Evolutionary conservation across 2,329 filamentous ascomycete genomes (phyloP).

Genomic region (Beauveria pseudobassiana): DNA sequence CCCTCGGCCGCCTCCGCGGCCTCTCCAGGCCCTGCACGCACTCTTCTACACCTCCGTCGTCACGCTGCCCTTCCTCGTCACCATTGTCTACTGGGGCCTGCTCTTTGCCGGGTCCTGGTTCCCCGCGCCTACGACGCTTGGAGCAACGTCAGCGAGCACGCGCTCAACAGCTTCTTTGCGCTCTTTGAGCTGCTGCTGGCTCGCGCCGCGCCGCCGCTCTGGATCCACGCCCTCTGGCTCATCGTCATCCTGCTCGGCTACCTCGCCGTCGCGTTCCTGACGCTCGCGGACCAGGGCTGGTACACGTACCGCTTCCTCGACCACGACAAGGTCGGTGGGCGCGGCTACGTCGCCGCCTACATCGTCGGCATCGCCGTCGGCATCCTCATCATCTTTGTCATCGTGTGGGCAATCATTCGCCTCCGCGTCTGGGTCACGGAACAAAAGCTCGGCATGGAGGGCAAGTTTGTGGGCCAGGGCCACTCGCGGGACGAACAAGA

Average conservation of each 20-base stretch:
- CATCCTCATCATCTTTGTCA: conserved; percentile 43
- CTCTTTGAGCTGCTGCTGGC: conserved; percentile 68
- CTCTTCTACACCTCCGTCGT: conserved; percentile 57
- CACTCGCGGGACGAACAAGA: background rate
- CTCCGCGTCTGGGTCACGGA: conserved; percentile 43
- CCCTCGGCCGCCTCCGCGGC: conserved; percentile 50
- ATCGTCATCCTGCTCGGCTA: conserved; percentile 66
- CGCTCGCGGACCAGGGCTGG: conserved; percentile 58
- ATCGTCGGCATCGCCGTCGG: conserved; percentile 51
- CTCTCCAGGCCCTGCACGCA: conserved; percentile 57
- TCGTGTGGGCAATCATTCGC: conserved; percentile 45
- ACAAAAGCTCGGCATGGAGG: conserved; percentile 34
- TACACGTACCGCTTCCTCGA: conserved; percentile 79
- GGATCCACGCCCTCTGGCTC: conserved; percentile 59
- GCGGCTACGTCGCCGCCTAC: conserved; percentile 44
- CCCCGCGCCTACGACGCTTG: conserved; percentile 44
- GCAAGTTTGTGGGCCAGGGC: conserved; percentile 30
- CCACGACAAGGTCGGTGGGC: conserved; percentile 41
- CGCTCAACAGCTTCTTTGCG: conserved; percentile 64
- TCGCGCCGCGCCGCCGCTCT: conserved; percentile 51
- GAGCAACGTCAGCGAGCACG: conserved; percentile 67
- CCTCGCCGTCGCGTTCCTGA: conserved; percentile 67
- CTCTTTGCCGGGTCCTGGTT: conserved; percentile 49
- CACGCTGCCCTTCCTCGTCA: conserved; percentile 61
- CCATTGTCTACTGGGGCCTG: conserved; percentile 62